Base-by-base conservation (phyloP, 1,284 basidiomycete genomes). In the Leccinum brunneo-olivaceum region DNA sequence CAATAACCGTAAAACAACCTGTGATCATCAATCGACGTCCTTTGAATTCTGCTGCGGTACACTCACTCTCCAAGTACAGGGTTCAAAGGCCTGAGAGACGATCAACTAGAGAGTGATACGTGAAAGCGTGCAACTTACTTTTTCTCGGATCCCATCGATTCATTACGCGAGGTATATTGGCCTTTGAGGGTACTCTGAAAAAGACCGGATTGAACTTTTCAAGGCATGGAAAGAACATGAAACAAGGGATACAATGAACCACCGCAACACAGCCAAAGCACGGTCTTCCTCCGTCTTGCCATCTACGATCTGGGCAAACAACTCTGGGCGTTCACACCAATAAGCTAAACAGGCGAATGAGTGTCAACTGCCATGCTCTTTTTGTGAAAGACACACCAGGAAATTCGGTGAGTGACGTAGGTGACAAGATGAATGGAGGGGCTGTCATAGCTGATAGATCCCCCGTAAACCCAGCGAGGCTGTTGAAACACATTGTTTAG, bases 121-220 rank as follows among this genome's bases (percentile, higher is more conserved):
- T 12, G 36, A 43, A 14, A 27, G 21, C 27, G 25, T 19, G 4
- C 23, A 5, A 67, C 76, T 38, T 51, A 84, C 84, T 98, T 98
- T 76, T 98, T 98, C 76, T 97, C 94, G 2, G 89, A 92, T 8
- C 94, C 94, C 79, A 90, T 84, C 53, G 82, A 83, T 70, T 94
- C 90, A 59, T 93, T 94, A 46, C 91, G 74, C 28, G 89, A 90
- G 14, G 90, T 96, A 67, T 96, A 96, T 60, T 96, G 92, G 29
- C 90, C 91, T 64, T 94, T 96, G 48, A 97, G 76, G 0, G 93
- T 97, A 54, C 83, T 82, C 81, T 85, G 50, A 23, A 44, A 15
- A 45, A 7, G 4, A 29, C 25, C 12, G 20, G 18, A 40, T 53
- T 43, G 34, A 49, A 41, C 23, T 41, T 34, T 9, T 18, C 8